These are phyloP conservation scores for Kazachstania martiniae DNA, from an alignment of 805 yeast genomes.

Conservation along the genomic window DNA sequence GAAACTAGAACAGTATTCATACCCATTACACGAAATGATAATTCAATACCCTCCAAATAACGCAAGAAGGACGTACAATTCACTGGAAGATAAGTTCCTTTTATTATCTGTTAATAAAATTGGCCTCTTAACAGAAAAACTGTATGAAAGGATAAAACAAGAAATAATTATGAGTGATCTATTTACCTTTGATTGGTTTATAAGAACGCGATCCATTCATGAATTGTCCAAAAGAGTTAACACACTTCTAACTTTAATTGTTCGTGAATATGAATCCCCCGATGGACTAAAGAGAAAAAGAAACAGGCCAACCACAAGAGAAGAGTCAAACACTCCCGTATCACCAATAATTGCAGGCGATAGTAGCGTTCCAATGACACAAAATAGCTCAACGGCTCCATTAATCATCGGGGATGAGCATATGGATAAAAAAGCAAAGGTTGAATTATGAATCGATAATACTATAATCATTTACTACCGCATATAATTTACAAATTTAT, in stretches of 20 bases:
- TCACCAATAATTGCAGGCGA: conserved; percentile 4
- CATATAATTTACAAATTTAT: no score
- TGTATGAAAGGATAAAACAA: conserved; percentile 54
- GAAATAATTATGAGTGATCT: conserved; percentile 49
- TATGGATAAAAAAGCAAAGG: conserved; percentile 9
- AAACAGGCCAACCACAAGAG: conserved; percentile 11
- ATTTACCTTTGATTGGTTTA: conserved; percentile 65
- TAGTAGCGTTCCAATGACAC: conserved; percentile 2
- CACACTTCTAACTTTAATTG: conserved; percentile 55
- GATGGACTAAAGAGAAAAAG: conserved; percentile 41
- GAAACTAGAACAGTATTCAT: conserved; percentile 43
- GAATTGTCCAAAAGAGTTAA: conserved; percentile 62
- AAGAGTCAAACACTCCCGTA: conserved; percentile 11
- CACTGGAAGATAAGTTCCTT: conserved; percentile 59
- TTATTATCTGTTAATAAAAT: conserved; percentile 49
- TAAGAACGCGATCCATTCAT: conserved; percentile 58
- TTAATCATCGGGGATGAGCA: conserved; percentile 4
- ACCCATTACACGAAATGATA: conserved; percentile 50
- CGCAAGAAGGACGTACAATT: conserved; percentile 62
- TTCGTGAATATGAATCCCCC: conserved; percentile 60
- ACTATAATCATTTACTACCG: no score
- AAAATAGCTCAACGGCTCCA: background rate
- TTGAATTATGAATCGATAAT: conserved; percentile 1
- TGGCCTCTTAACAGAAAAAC: conserved; percentile 49
- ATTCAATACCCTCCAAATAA: conserved; percentile 77